These are phyloP conservation scores for Cyclotella baltica DNA, from an alignment of 108 stramenopile species.

Conservation along the genomic window DNA sequence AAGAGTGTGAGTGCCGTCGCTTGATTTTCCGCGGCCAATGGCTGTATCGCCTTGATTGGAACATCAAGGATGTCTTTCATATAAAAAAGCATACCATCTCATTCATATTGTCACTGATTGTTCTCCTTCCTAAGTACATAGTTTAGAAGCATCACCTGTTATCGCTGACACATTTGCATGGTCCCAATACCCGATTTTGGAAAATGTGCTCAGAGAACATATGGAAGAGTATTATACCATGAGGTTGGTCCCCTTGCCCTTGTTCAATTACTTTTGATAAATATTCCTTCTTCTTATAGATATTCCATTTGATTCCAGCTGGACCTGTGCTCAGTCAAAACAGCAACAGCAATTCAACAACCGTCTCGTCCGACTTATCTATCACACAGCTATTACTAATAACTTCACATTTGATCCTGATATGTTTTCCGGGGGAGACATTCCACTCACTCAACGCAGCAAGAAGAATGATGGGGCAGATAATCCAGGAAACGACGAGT, in stretches of 20 bases:
- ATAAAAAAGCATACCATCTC: background rate
- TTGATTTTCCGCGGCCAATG: no score
- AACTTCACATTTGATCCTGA: conserved; percentile 64
- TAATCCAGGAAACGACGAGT: background rate
- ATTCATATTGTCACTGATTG: background rate
- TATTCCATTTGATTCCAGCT: conserved; percentile 8
- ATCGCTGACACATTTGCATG: conserved; percentile 82
- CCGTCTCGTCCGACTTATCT: conserved; percentile 56
- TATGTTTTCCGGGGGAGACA: conserved; percentile 30
- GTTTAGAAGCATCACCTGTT: conserved; percentile 2
- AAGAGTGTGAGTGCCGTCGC: background rate
- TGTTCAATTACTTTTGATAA: background rate
- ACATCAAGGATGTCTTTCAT: no score
- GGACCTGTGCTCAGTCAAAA: conserved; percentile 73
- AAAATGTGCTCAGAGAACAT: conserved; percentile 66
- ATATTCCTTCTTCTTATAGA: background rate
- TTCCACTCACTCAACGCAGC: conserved; percentile 1
- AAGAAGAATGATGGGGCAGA: background rate
- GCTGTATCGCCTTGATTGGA: no score
- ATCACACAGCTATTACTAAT: conserved; percentile 48
- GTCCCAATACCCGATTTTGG: conserved; percentile 76
- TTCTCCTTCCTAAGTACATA: background rate
- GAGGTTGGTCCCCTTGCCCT: conserved; percentile 6
- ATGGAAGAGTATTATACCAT: conserved; percentile 85
- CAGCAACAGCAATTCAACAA: conserved; percentile 86